phyloP scores from a whole-genome alignment of 2,329 filamentous ascomycete genomes.

The Fusarium subtropicale region DNA sequence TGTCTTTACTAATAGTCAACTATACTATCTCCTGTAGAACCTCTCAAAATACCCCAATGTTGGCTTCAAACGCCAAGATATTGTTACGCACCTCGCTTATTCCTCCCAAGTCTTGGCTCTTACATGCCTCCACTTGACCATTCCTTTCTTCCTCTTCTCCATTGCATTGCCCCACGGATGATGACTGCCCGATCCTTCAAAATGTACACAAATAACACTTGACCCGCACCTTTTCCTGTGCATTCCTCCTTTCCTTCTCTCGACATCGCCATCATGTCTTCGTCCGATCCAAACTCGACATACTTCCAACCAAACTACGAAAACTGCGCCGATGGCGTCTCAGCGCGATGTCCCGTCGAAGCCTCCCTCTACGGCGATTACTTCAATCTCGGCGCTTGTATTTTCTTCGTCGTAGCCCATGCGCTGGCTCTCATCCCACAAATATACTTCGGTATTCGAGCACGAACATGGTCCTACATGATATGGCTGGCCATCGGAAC shows the following conservation, averaged over 20 bases:
- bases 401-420: slow-evolving; percentile 53
- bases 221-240: background rate
- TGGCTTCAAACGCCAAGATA: slow-evolving; percentile 19
- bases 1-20: no score
- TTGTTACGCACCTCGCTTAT: slow-evolving; percentile 27
- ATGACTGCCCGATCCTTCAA: background rate
- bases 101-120: slow-evolving; percentile 9
- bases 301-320: slow-evolving; percentile 27
- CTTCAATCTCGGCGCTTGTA: slow-evolving; percentile 41
- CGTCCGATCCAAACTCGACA: background rate
- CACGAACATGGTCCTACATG: slow-evolving; percentile 55
- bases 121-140: slow-evolving; percentile 24
- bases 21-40: no score
- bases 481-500: slow-evolving; percentile 53
- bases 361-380: slow-evolving; percentile 44
- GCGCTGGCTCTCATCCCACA: slow-evolving; percentile 51
- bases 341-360: slow-evolving; percentile 39
- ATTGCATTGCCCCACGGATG: background rate
- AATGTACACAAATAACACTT: background rate
- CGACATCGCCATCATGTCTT: slow-evolving; percentile 10
- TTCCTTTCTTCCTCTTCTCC: slow-evolving; percentile 11
- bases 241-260: no score
- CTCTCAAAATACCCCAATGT: no score
- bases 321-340: slow-evolving; percentile 24
- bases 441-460: slow-evolving; percentile 49